Conservation (phyloP, 1,139 yeast genomes). For the Pneumocystis carinii region DNA sequence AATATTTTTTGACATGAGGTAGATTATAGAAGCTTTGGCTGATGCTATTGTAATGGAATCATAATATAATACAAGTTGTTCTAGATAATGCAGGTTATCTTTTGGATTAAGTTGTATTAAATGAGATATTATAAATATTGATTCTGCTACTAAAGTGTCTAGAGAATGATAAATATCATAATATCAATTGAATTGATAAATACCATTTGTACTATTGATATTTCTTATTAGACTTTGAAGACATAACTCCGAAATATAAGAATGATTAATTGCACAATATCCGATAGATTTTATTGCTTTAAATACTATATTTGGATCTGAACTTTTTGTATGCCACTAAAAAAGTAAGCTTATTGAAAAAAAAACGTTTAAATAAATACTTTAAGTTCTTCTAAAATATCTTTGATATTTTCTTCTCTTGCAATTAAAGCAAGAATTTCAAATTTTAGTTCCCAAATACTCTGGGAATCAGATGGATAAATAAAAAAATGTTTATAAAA, state of each 20-base stretch:
- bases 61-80: conserved; percentile 24
- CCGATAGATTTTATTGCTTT: conserved; percentile 48
- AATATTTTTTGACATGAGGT: conserved; percentile 80
- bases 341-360: conserved; percentile 30
- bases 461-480: conserved; percentile 39
- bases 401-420: conserved; percentile 36
- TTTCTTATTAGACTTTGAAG: conserved; percentile 7
- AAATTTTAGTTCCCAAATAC: conserved; percentile 43
- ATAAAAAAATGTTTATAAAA: conserved; percentile 41
- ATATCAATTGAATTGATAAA: conserved; percentile 14
- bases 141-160: conserved; percentile 31
- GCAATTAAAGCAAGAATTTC: conserved; percentile 46
- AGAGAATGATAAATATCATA: not conserved
- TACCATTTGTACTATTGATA: conserved; percentile 2
- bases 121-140: conserved; percentile 53
- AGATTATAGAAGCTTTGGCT: conserved; percentile 53
- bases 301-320: conserved; percentile 29
- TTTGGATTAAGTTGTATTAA: conserved; percentile 51
- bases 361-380: not conserved
- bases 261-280: conserved; percentile 31
- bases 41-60: conserved; percentile 35
- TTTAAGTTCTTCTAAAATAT: conserved; percentile 46
- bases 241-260: conserved; percentile 17
- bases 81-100: conserved; percentile 30
- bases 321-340: conserved; percentile 29